Evolutionary conservation across 2,329 filamentous ascomycete species (phyloP).

Genomic region (Microcyclospora tardicrescens): DNA sequence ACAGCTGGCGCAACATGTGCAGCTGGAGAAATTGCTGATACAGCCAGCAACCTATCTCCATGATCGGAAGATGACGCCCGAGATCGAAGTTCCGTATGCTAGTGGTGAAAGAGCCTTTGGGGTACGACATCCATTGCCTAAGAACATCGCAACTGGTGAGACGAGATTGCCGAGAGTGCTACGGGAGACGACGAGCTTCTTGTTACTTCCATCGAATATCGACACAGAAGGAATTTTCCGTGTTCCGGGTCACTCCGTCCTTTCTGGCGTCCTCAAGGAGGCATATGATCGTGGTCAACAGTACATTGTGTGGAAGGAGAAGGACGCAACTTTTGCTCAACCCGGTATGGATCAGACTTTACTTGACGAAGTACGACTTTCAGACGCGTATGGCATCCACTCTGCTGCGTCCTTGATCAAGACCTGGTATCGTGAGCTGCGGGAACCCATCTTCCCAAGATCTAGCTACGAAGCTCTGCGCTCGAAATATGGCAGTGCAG

Average conservation of each 20-base stretch:
- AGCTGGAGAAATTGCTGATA: conserved; percentile 41
- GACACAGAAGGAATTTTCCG: conserved; percentile 41
- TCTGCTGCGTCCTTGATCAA: conserved; percentile 43
- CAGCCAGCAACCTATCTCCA: conserved; percentile 42
- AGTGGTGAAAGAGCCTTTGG: conserved; percentile 35
- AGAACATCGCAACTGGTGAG: conserved; percentile 28
- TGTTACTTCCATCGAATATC: conserved; percentile 36
- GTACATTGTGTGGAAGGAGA: conserved; percentile 41
- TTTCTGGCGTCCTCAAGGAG: conserved; percentile 39
- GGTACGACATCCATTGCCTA: conserved; percentile 36
- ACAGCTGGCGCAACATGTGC: conserved; percentile 37
- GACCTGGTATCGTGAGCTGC: conserved; percentile 41
- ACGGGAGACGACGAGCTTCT: conserved; percentile 39
- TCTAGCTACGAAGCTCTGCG: conserved; percentile 36
- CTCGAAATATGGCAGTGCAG: conserved; percentile 29
- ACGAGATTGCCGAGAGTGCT: conserved; percentile 39
- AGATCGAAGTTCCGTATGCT: conserved; percentile 35
- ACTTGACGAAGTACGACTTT: conserved; percentile 33
- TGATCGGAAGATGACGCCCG: conserved; percentile 37
- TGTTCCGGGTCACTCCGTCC: conserved; percentile 37
- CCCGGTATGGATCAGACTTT: conserved; percentile 24
- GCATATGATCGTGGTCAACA: conserved; percentile 43
- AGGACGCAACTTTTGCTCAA: conserved; percentile 22
- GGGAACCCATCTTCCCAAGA: conserved; percentile 38
- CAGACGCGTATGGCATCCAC: conserved; percentile 41